Evolutionary conservation across 2,329 filamentous ascomycete species (phyloP).

Genomic region (Trichoderma koningii): DNA sequence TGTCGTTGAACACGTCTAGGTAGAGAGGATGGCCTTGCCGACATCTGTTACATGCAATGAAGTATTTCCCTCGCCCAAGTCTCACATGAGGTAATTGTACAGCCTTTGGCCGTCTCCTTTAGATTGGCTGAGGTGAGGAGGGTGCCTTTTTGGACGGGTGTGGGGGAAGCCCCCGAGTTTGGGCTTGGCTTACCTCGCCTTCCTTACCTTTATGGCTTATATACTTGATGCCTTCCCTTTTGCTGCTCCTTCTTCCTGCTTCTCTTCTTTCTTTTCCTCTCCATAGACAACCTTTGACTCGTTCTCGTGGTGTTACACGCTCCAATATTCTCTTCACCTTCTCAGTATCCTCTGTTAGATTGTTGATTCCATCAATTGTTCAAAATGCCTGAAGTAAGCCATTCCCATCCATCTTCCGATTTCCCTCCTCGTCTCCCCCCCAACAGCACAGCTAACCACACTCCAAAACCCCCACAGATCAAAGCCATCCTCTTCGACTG

Average conservation of each 20-base stretch:
- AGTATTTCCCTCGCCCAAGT: not conserved
- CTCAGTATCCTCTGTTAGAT: not conserved
- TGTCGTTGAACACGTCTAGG: too few relatives aligned
- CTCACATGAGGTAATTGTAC: slow-evolving; percentile 23
- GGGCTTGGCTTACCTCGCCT: not conserved
- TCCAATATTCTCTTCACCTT: not conserved
- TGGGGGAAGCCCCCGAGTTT: not conserved
- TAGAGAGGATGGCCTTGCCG: too few relatives aligned
- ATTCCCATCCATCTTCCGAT: not conserved
- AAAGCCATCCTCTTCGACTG: slow-evolving; percentile 74
- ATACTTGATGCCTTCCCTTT: slow-evolving; percentile 2
- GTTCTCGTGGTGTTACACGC: too few relatives aligned
- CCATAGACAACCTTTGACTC: too few relatives aligned
- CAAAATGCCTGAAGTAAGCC: slow-evolving; percentile 42
- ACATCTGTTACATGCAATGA: too few relatives aligned
- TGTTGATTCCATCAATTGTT: not conserved
- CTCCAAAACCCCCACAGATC: slow-evolving; percentile 45
- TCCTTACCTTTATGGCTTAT: not conserved
- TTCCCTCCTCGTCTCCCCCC: too few relatives aligned
- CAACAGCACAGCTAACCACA: not conserved
- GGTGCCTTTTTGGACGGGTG: not conserved
- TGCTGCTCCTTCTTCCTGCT: slow-evolving; percentile 7
- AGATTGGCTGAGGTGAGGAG: too few relatives aligned
- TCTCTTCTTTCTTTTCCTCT: slow-evolving; percentile 21
- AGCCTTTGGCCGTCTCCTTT: not conserved